Evolutionary conservation across 495 filamentous ascomycete genomes (phyloP).

Genomic region (Talaromyces proteolyticus): DNA sequence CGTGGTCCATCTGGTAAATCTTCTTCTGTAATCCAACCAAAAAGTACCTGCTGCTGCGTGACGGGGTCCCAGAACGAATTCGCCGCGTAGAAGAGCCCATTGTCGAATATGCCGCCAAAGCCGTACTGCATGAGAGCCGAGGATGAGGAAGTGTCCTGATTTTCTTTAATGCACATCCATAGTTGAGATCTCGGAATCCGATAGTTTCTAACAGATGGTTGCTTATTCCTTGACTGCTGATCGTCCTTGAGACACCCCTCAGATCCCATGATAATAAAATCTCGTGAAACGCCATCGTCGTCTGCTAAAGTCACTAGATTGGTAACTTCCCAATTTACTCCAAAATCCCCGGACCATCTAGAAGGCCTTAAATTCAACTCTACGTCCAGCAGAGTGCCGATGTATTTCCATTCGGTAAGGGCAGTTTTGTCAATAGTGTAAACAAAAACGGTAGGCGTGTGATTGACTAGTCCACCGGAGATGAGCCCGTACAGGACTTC

Average conservation of each 20-base stretch:
- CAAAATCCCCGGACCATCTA: conserved; percentile 40
- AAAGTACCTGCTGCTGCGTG: conserved; percentile 19
- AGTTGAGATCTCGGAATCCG: conserved; percentile 22
- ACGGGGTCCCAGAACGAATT: conserved; percentile 31
- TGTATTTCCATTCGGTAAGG: conserved; percentile 45
- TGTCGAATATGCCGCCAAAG: conserved; percentile 27
- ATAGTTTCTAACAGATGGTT: no score
- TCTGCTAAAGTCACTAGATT: conserved; percentile 44
- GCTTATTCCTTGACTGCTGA: no score
- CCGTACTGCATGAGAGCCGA: no score
- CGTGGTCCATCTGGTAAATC: conserved; percentile 25
- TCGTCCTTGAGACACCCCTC: no score
- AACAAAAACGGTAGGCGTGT: conserved; percentile 42
- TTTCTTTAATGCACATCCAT: no score
- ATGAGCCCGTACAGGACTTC: conserved; percentile 48
- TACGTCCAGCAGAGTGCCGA: conserved; percentile 39
- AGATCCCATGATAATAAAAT: no score
- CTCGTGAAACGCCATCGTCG: no score
- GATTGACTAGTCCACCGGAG: conserved; percentile 41
- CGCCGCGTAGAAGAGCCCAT: conserved; percentile 30
- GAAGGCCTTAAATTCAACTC: conserved; percentile 36
- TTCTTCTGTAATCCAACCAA: conserved; percentile 32
- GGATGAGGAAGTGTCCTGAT: no score
- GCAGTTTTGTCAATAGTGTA: conserved; percentile 41
- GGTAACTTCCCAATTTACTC: conserved; percentile 53